Percentiles rank a stretch among this genome's conserved stretches.
Conservation (phyloP, 2,329 filamentous ascomycete species). For the Microsporum canis region DNA sequence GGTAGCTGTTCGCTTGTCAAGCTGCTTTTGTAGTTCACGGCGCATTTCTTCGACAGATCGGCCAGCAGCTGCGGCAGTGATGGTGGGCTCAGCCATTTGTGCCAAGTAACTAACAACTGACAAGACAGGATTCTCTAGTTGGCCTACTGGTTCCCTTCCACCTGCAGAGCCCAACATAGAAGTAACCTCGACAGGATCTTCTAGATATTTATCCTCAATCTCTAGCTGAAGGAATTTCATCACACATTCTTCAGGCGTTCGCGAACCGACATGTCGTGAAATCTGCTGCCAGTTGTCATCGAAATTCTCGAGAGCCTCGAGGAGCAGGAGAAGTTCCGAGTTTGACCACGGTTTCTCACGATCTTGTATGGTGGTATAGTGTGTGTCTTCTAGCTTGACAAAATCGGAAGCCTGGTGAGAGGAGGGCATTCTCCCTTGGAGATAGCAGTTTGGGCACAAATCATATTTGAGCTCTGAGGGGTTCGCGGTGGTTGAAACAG, state of each 20-base stretch:
- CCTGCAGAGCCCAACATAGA: slow-evolving; percentile 59
- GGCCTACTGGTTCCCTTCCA: slow-evolving; percentile 77
- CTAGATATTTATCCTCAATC: slow-evolving; percentile 94
- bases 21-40: slow-evolving; percentile 62
- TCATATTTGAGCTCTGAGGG: slow-evolving; percentile 61
- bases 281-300: slow-evolving; percentile 95
- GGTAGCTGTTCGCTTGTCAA: slow-evolving; percentile 55
- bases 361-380: slow-evolving; percentile 65
- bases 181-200: slow-evolving; percentile 56
- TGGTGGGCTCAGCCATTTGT: slow-evolving; percentile 76
- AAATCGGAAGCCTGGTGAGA: slow-evolving; percentile 73
- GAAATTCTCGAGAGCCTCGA: slow-evolving; percentile 84
- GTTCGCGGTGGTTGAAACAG: slow-evolving; percentile 46
- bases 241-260: slow-evolving; percentile 90
- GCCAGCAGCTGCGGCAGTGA: slow-evolving; percentile 80
- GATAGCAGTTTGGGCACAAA: slow-evolving; percentile 80
- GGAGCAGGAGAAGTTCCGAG: slow-evolving; percentile 72
- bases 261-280: slow-evolving; percentile 79
- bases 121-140: slow-evolving; percentile 91
- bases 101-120: slow-evolving; percentile 92
- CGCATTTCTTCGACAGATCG: slow-evolving; percentile 80
- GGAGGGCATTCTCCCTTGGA: slow-evolving; percentile 69
- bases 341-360: slow-evolving; percentile 85
- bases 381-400: slow-evolving; percentile 78
- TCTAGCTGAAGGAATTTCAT: slow-evolving; percentile 92